Conservation (phyloP, 345 rosid genomes). For the Anacardium occidentale region DNA sequence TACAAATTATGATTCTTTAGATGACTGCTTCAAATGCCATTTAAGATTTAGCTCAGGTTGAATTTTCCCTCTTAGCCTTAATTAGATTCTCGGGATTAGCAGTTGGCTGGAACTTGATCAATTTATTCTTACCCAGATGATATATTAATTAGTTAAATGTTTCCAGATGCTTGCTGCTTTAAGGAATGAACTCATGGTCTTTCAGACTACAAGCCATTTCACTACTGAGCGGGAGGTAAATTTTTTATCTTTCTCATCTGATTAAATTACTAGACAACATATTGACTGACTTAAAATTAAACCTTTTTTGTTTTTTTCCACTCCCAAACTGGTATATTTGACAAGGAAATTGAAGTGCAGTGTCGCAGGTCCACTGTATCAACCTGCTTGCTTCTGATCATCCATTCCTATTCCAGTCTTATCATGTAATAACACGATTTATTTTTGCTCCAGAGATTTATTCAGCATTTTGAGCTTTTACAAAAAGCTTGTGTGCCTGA, state of each 20-base stretch:
- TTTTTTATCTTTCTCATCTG: neutral
- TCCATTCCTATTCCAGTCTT: neutral
- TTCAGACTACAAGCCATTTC: conserved; percentile 64
- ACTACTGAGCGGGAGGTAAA: conserved; percentile 82
- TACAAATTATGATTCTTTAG: neutral
- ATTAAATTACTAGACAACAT: neutral
- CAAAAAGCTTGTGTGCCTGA: conserved; percentile 91
- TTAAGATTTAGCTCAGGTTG: conserved; percentile 1
- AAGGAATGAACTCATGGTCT: conserved; percentile 62
- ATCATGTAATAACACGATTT: neutral
- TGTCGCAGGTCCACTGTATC: neutral
- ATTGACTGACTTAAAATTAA: neutral
- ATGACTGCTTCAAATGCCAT: neutral
- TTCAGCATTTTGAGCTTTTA: conserved; percentile 92
- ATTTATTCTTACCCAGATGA: neutral
- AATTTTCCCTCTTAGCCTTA: neutral
- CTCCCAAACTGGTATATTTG: neutral
- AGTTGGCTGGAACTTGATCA: neutral
- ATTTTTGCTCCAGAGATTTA: conserved; percentile 59
- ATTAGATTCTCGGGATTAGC: neutral
- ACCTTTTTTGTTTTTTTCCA: neutral
- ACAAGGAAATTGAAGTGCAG: neutral
- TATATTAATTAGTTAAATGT: conserved; percentile 15
- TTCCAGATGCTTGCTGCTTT: conserved; percentile 85
- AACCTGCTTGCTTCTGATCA: neutral